These are phyloP conservation scores for Cyclospora cayetanensis DNA, from an alignment of 169 alveolate species.

Conservation along the genomic window DNA sequence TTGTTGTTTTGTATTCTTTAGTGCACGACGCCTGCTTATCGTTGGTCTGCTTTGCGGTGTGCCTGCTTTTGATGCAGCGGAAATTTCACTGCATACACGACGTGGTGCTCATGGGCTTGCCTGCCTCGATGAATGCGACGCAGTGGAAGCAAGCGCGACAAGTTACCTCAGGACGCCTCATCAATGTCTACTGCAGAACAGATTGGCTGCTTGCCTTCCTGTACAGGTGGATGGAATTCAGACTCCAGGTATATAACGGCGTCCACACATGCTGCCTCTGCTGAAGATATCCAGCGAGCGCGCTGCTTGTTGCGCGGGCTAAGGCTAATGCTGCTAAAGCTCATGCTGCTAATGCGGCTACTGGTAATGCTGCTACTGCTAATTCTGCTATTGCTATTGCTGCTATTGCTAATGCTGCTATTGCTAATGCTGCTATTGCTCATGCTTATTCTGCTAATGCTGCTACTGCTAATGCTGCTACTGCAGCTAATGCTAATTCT, in stretches of 20 bases:
- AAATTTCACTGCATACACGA: slow-evolving; percentile 84
- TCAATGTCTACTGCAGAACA: slow-evolving; percentile 88
- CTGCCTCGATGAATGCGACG: slow-evolving; percentile 84
- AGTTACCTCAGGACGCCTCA: slow-evolving; percentile 90
- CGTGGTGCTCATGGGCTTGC: slow-evolving; percentile 90
- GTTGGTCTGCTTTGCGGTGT: not conserved
- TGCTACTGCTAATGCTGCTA: too few relatives aligned
- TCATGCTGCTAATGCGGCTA: too few relatives aligned
- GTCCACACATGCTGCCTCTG: too few relatives aligned
- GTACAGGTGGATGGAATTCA: slow-evolving; percentile 92
- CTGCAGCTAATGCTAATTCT: too few relatives aligned
- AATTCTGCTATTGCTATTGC: too few relatives aligned
- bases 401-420: too few relatives aligned
- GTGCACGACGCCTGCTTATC: not conserved
- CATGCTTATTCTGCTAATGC: too few relatives aligned
- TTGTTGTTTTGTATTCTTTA: not conserved
- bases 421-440: too few relatives aligned
- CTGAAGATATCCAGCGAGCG: too few relatives aligned
- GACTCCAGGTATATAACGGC: slow-evolving; percentile 74
- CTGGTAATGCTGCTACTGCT: too few relatives aligned
- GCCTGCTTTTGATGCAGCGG: slow-evolving; percentile 60
- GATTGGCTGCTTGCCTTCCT: slow-evolving; percentile 93
- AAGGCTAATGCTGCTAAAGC: too few relatives aligned
- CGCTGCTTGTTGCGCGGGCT: too few relatives aligned
- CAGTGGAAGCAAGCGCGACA: slow-evolving; percentile 88